A percentile compares a stretch with the other conserved stretches of the same genome.
phyloP scores from a whole-genome alignment of 805 yeast species.

The Ogataea haglerorum region DNA sequence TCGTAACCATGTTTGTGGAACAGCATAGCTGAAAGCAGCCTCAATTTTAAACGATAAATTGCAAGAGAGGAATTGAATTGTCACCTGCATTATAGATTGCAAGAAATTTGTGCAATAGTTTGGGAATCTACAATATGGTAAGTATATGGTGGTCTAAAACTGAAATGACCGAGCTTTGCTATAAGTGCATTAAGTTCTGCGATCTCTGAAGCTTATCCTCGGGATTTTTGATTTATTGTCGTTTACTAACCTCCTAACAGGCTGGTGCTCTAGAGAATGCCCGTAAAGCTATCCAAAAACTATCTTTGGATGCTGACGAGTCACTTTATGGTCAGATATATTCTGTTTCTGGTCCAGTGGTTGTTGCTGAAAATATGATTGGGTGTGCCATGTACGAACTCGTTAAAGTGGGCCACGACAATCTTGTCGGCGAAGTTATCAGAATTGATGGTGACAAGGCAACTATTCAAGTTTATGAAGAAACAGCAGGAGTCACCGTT shows the following conservation, averaged over 20 bases:
- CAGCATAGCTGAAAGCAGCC: conserved; percentile 17
- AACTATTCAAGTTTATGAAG: conserved; percentile 98
- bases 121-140: conserved; percentile 4
- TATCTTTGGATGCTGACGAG: conserved; percentile 74
- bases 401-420: conserved; percentile 96
- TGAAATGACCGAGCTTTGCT: too few relatives aligned
- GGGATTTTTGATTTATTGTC: too few relatives aligned
- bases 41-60: background rate
- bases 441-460: conserved; percentile 96
- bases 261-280: conserved; percentile 98
- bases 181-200: too few relatives aligned
- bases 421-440: conserved; percentile 96
- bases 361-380: conserved; percentile 96
- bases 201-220: too few relatives aligned
- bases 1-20: background rate
- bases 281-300: conserved; percentile 85
- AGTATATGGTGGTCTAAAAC: background rate
- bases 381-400: conserved; percentile 99
- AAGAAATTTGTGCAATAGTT: background rate
- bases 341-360: conserved; percentile 97
- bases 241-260: conserved; percentile 30
- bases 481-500: conserved; percentile 98
- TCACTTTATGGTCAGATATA: conserved; percentile 82
- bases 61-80: background rate
- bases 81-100: background rate